Conservation (phyloP, 2,329 filamentous ascomycete genomes). For the Fusarium secorum region DNA sequence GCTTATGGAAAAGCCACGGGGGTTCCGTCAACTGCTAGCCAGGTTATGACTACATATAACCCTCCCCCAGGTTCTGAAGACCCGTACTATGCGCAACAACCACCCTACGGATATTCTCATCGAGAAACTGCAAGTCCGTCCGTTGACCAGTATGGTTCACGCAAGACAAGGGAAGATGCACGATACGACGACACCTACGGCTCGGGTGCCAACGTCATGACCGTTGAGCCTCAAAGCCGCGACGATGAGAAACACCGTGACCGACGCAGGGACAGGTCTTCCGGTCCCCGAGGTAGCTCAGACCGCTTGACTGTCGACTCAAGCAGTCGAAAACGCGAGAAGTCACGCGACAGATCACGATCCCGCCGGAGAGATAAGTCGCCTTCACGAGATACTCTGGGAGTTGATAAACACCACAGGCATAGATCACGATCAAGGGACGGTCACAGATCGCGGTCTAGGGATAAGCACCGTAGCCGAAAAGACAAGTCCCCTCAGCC, state of each 20-base stretch:
- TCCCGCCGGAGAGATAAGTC: slow-evolving; percentile 39
- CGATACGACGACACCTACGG: slow-evolving; percentile 48
- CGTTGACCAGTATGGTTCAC: slow-evolving; percentile 30
- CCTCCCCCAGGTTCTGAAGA: slow-evolving; percentile 16
- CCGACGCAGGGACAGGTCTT: slow-evolving; percentile 43
- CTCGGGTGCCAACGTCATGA: slow-evolving; percentile 52
- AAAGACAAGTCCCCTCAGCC: slow-evolving; percentile 58
- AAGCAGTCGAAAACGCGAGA: slow-evolving; percentile 36
- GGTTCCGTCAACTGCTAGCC: slow-evolving; percentile 34
- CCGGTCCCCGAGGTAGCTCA: slow-evolving; percentile 29
- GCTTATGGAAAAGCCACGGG: slow-evolving; percentile 38
- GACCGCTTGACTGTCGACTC: slow-evolving; percentile 36
- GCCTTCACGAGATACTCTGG: slow-evolving; percentile 9
- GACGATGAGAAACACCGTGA: slow-evolving; percentile 48
- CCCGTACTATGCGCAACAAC: slow-evolving; percentile 22
- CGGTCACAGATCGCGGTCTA: slow-evolving; percentile 19
- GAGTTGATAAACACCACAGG: slow-evolving; percentile 27
- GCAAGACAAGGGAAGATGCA: slow-evolving; percentile 34
- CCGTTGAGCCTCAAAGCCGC: slow-evolving; percentile 51
- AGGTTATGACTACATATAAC: slow-evolving; percentile 40
- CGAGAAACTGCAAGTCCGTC: slow-evolving; percentile 27
- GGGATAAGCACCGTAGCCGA: slow-evolving; percentile 27
- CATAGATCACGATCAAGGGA: slow-evolving; percentile 29
- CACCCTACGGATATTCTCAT: slow-evolving; percentile 23
- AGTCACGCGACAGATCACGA: slow-evolving; percentile 37